A percentile compares a stretch with the other conserved stretches of the same genome.
Conservation (phyloP, 176 grass and related monocot species). For the Hordeum marinum region DNA sequence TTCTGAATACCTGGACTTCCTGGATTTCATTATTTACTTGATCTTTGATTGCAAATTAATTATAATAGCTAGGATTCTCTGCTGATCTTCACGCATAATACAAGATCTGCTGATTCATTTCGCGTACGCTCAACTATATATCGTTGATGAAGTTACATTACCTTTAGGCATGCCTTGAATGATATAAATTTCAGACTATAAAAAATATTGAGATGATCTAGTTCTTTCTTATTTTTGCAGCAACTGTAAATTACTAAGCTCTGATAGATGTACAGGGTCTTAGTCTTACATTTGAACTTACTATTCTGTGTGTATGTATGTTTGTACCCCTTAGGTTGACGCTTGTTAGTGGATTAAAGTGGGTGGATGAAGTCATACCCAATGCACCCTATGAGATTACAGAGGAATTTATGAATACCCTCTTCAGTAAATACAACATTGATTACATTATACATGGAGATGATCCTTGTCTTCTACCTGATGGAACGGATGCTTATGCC, state of each 20-base stretch:
- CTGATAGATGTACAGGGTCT: background rate
- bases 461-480: constrained; percentile 86
- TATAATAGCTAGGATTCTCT: background rate
- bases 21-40: background rate
- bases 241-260: background rate
- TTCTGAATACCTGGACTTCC: background rate
- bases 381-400: constrained; percentile 85
- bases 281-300: background rate
- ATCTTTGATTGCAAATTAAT: background rate
- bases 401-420: constrained; percentile 86
- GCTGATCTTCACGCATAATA: background rate
- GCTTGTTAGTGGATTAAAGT: constrained; percentile 84
- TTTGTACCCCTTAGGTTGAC: constrained; percentile 53
- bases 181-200: background rate
- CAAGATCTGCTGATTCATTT: background rate
- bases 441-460: constrained; percentile 93
- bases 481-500: constrained; percentile 83
- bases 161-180: background rate
- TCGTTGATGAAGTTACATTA: background rate
- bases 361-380: constrained; percentile 85
- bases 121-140: background rate
- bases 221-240: background rate
- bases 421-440: constrained; percentile 85
- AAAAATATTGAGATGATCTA: background rate
- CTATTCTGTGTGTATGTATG: background rate